Evolutionary conservation across 2,329 filamentous ascomycete genomes (phyloP).

Genomic region (Fusarium sterilihyphosum): DNA sequence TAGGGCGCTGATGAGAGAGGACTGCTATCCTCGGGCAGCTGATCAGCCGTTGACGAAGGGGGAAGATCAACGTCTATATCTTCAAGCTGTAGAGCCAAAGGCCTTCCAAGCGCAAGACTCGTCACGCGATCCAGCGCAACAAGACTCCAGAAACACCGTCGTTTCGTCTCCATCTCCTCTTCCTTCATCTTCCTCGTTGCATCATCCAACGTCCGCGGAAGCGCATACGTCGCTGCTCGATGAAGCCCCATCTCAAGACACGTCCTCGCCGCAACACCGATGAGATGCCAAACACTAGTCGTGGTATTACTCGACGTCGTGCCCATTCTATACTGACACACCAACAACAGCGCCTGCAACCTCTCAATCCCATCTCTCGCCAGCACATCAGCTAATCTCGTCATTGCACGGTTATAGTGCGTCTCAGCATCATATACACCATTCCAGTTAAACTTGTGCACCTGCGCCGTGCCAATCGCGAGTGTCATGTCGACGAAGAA

Average conservation of each 20-base stretch:
- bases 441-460: conserved; percentile 57
- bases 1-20: conserved; percentile 28
- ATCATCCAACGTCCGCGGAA: background rate
- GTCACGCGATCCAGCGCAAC: conserved; percentile 52
- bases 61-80: conserved; percentile 54
- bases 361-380: conserved; percentile 48
- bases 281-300: conserved; percentile 56
- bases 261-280: conserved; percentile 54
- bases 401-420: conserved; percentile 53
- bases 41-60: conserved; percentile 19
- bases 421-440: conserved; percentile 54
- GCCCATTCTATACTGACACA: conserved; percentile 56
- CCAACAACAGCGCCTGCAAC: conserved; percentile 53
- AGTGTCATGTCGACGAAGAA: conserved; percentile 57
- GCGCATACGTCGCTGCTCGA: conserved; percentile 48
- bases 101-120: conserved; percentile 52
- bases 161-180: conserved; percentile 48
- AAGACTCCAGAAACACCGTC: conserved; percentile 56
- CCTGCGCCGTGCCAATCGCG: conserved; percentile 55
- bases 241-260: conserved; percentile 55
- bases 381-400: conserved; percentile 50
- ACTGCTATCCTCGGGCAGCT: conserved; percentile 24
- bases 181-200: background rate
- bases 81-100: conserved; percentile 53
- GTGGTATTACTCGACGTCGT: conserved; percentile 52